These are phyloP conservation scores for Syzygium syzygioides DNA, from an alignment of 441 rosid genomes.

Conservation along the genomic window DNA sequence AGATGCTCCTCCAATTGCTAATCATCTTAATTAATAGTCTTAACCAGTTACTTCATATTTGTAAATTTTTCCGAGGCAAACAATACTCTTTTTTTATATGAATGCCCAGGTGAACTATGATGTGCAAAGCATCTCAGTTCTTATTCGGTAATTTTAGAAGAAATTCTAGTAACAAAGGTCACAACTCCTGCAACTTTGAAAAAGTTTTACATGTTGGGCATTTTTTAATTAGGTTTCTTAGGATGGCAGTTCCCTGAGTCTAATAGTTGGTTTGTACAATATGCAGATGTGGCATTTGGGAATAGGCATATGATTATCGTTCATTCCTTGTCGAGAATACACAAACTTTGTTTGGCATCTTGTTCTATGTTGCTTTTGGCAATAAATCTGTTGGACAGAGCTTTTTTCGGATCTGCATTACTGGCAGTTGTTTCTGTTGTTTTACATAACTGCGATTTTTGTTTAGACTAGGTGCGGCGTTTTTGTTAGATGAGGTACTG, in stretches of 20 bases:
- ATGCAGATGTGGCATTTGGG: neutral
- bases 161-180: neutral
- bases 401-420: neutral
- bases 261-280: neutral
- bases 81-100: neutral
- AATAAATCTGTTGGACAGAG: neutral
- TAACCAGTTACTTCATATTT: neutral
- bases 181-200: neutral
- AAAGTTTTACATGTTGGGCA: neutral
- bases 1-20: neutral
- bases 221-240: neutral
- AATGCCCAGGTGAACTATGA: neutral
- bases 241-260: neutral
- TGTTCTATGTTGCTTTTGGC: neutral
- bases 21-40: neutral
- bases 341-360: neutral
- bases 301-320: neutral
- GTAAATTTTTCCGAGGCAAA: neutral
- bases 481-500: neutral
- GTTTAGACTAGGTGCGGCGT: neutral
- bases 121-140: neutral
- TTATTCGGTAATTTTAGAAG: neutral
- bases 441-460: neutral
- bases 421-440: neutral
- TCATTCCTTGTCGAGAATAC: neutral